Percentiles rank a stretch among this genome's conserved stretches.
Conservation (phyloP, 176 grass and related monocot species). For the Aegilops tauschii region DNA sequence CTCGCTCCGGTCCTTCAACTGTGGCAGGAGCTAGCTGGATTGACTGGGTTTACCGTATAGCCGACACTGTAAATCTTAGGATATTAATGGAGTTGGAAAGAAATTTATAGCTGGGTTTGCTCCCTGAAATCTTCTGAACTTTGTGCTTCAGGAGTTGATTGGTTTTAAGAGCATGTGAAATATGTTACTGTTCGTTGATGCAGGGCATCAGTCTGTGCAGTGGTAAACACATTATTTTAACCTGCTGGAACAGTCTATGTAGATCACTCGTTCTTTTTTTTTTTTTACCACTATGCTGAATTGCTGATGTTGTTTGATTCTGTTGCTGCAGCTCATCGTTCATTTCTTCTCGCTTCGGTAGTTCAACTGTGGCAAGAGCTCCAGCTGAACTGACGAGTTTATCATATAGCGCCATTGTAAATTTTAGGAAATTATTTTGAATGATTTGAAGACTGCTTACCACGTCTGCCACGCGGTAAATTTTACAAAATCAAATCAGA, state of each 20-base stretch:
- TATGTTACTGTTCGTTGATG: not conserved
- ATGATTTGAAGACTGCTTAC: no score
- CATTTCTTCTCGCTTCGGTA: conserved; percentile 32
- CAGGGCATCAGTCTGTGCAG: not conserved
- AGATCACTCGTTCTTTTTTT: not conserved
- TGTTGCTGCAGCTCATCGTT: conserved; percentile 24
- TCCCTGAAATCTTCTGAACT: not conserved
- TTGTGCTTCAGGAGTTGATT: not conserved
- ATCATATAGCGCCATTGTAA: not conserved
- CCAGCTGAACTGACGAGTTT: not conserved
- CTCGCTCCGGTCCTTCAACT: conserved; percentile 44
- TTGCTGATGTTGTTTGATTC: not conserved
- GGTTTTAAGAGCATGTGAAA: not conserved
- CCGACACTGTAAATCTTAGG: conserved; percentile 6
- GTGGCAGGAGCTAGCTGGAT: conserved; percentile 19
- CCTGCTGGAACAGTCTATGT: not conserved
- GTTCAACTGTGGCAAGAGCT: conserved; percentile 22
- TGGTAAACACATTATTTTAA: not conserved
- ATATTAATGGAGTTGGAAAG: not conserved
- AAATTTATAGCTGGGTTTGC: not conserved
- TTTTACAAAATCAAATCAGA: no score
- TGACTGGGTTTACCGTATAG: not conserved
- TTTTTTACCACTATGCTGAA: not conserved
- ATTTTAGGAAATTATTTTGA: no score
- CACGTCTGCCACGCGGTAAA: no score